Conservation (phyloP, 805 yeast genomes). For the Candida krabiensis region DNA sequence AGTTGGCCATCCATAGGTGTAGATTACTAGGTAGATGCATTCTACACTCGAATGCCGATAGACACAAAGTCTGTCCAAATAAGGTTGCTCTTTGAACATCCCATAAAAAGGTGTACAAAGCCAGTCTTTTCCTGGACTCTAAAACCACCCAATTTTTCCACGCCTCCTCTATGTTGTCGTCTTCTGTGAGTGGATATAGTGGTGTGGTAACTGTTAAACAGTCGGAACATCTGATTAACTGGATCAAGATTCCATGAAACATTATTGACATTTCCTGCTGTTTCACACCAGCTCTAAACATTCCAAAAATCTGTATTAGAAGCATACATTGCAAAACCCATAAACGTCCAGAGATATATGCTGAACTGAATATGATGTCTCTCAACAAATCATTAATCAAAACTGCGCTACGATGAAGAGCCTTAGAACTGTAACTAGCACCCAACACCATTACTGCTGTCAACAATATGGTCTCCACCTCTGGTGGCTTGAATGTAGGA, state of each 20-base stretch:
- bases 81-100: slow-evolving; percentile 16
- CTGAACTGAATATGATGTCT: slow-evolving; percentile 7
- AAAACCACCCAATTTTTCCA: slow-evolving; percentile 12
- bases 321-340: slow-evolving; percentile 15
- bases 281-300: slow-evolving; percentile 6
- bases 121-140: slow-evolving; percentile 17
- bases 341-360: slow-evolving; percentile 6
- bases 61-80: slow-evolving; percentile 9
- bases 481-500: slow-evolving; percentile 10
- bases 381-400: slow-evolving; percentile 10
- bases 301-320: slow-evolving; percentile 13
- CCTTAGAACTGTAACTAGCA: slow-evolving; percentile 5
- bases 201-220: slow-evolving; percentile 4
- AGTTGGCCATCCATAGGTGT: slow-evolving; percentile 13
- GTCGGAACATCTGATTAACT: slow-evolving; percentile 9
- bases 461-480: slow-evolving; percentile 4
- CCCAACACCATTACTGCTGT: slow-evolving; percentile 13
- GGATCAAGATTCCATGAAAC: slow-evolving; percentile 11
- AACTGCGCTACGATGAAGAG: slow-evolving; percentile 6
- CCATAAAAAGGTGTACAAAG: slow-evolving; percentile 10
- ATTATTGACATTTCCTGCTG: slow-evolving; percentile 12
- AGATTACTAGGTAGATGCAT: slow-evolving; percentile 11
- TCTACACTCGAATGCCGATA: slow-evolving; percentile 15
- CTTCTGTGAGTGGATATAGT: not conserved
- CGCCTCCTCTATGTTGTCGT: not conserved